Evolutionary conservation across 768 basidiomycete genomes (phyloP).

Genomic region (Macrolepiota albuminosa): DNA sequence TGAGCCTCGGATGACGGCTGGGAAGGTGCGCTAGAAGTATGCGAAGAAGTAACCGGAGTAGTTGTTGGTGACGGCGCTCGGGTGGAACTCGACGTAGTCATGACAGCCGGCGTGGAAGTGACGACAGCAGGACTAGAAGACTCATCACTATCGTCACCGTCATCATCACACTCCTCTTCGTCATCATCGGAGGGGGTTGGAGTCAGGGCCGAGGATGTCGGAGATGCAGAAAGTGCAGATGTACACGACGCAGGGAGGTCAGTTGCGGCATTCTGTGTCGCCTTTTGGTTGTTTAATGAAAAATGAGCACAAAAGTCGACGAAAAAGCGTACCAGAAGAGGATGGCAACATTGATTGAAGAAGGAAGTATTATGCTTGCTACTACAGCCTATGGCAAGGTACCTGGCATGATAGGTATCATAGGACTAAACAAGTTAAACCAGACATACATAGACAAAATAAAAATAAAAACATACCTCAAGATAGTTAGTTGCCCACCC

Average conservation of each 20-base stretch:
- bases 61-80: conserved; percentile 6
- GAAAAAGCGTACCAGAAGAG: conserved; percentile 46
- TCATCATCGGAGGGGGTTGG: conserved; percentile 28
- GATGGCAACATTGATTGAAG: conserved; percentile 71
- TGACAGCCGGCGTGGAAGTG: conserved; percentile 12
- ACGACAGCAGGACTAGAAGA: conserved; percentile 12
- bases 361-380: conserved; percentile 45
- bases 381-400: conserved; percentile 50
- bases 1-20: conserved; percentile 11
- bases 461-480: conserved; percentile 27
- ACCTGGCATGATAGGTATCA: conserved; percentile 54
- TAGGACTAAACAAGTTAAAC: conserved; percentile 35
- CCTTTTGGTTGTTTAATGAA: conserved; percentile 26
- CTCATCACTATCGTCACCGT: conserved; percentile 18
- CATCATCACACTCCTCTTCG: conserved; percentile 28
- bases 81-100: conserved; percentile 13
- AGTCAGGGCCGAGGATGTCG: conserved; percentile 19
- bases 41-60: conserved; percentile 17
- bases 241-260: conserved; percentile 52
- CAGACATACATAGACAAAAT: conserved; percentile 1
- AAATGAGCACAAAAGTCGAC: neutral
- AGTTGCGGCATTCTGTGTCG: conserved; percentile 41
- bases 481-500: conserved; percentile 43
- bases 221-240: conserved; percentile 21
- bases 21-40: conserved; percentile 8